phyloP scores from a whole-genome alignment of 1,139 yeast species.

The Taphrina flavorubra region DNA sequence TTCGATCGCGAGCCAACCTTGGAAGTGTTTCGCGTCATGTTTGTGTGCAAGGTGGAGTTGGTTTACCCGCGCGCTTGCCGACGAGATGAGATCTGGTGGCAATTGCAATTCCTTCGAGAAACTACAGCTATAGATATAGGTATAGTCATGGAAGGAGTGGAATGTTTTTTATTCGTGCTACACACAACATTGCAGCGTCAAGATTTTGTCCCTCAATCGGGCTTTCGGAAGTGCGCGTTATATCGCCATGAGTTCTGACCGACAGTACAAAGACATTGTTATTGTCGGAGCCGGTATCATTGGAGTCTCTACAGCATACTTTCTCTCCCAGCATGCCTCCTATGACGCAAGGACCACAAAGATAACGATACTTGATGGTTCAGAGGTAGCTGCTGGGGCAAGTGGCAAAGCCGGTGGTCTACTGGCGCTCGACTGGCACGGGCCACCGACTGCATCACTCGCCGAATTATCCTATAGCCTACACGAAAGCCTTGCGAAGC shows the following conservation, averaged over 20 bases:
- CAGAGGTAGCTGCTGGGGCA: slow-evolving; percentile 93
- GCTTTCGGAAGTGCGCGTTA: not conserved
- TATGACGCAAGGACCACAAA: slow-evolving; percentile 75
- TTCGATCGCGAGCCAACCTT: too few species aligned
- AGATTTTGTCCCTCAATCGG: not conserved
- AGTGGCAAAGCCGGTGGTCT: slow-evolving; percentile 95
- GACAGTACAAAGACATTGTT: slow-evolving; percentile 6
- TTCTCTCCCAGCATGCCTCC: slow-evolving; percentile 78
- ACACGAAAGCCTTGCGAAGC: slow-evolving; percentile 80
- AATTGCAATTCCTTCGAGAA: not conserved
- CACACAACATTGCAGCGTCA: not conserved
- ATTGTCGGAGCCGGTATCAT: slow-evolving; percentile 85
- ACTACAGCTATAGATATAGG: too few species aligned
- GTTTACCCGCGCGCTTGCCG: slow-evolving; percentile 4
- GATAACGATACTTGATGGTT: slow-evolving; percentile 86
- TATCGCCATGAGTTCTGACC: not conserved
- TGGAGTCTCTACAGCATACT: slow-evolving; percentile 94
- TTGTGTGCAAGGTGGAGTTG: not conserved
- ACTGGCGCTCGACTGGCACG: slow-evolving; percentile 44
- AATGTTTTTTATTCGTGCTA: not conserved
- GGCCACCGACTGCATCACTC: slow-evolving; percentile 97
- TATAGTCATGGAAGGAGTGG: not conserved
- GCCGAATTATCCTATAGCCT: slow-evolving; percentile 86
- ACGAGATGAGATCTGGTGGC: slow-evolving; percentile 12
- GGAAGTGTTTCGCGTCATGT: too few species aligned